Base-by-base conservation (phyloP, 2,329 filamentous ascomycete genomes). In the Apiospora koreana region DNA sequence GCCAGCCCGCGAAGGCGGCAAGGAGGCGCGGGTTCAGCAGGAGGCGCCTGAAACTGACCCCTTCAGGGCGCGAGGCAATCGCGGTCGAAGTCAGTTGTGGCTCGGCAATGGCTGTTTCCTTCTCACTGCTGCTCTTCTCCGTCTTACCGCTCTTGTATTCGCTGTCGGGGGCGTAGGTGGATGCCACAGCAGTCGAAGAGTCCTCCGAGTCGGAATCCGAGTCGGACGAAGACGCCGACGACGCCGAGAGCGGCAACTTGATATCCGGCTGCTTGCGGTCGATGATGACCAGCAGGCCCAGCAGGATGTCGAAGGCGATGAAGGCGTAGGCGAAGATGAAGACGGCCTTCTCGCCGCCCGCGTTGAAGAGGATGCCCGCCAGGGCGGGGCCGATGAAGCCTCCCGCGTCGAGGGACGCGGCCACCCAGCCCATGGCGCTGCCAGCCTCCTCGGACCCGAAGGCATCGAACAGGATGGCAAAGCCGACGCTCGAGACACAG, bases 381-480 rank as follows among this genome's bases (percentile, higher is more conserved):
- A 73, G 3, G 28, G 70, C 69, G 4, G 71, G 73, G 10, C 73
- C 73, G 6, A 71, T 54, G 42, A 73, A 69, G 3, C 71, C 65
- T 16, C 73, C 73, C 6, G 69, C 48, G 45, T 65, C 71, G 18
- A 71, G 46, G 2, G 69, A 70, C 12, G 73, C 71, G 28, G 71
- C 68, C 10, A 68, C 58, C 65, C 70, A 74, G 28, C 73, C 72
- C 64, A 72, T 71, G 21, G 72, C 72, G 35, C 68, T 54, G 14
- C 73, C 73, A 25, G 70, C 48, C 10, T 68, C 46, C 10, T 70
- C 67, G 10, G 54, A 43, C 16, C 71, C 72, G 31, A 73, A 68
- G 1, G 69, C 38, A 25, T 73, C 71, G 45, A 46, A 50, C 12
- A 74, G 71, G 23, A 74, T 69, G 23, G 71, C 69, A n/a, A 68